Base-by-base conservation (phyloP, 345 rosid genomes). In the Populus pruinosa region DNA sequence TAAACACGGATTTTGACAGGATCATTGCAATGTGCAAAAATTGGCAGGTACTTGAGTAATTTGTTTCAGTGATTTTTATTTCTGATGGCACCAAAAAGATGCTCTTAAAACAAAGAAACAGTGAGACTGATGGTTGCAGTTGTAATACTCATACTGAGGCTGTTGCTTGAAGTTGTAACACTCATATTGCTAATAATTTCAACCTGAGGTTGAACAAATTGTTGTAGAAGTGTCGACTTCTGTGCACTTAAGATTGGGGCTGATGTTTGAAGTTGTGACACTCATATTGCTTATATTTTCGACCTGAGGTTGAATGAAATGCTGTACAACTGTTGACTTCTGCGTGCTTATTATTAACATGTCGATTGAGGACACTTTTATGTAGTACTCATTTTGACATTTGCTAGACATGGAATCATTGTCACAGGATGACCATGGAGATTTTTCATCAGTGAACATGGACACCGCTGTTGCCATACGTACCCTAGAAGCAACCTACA, bases 1-100 rank as follows among this genome's bases (percentile, higher is more conserved):
- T 96, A 82, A 96, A 96, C 89, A 94, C 98, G 3, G 99, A 96
- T 80, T 96, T 96, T 47, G 99, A 96, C 87, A 89, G 98, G 87
- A 94, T 96, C 73, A 96, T 96, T 82, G 97, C 93, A 35, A 94
- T 94, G 98, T 94, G 99, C 91, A 96, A 96, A 87, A 93, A 87
- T 78, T 96, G 96, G 96, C 98, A 93, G 99, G 99, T 94, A 89
- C 8, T 39, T 43, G 23, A 29, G 25, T 35, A 36, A 66, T 68
- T 73, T 67, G 20, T 59, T 31, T 0, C 59, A 56, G 5, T 76
- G 27, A 69, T 69, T 25, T 20, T 39, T 12, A 59, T 29, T 11
- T 20, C 21, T 69, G 5, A 67, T 21, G 9, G 50, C 41, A 75
- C 47, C 29, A 44, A 29, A 75, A 65, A 70, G 61, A 20, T 6